These are phyloP conservation scores for Plantago coronopus DNA, from an alignment of 305 asterid genomes.

Conservation along the genomic window DNA sequence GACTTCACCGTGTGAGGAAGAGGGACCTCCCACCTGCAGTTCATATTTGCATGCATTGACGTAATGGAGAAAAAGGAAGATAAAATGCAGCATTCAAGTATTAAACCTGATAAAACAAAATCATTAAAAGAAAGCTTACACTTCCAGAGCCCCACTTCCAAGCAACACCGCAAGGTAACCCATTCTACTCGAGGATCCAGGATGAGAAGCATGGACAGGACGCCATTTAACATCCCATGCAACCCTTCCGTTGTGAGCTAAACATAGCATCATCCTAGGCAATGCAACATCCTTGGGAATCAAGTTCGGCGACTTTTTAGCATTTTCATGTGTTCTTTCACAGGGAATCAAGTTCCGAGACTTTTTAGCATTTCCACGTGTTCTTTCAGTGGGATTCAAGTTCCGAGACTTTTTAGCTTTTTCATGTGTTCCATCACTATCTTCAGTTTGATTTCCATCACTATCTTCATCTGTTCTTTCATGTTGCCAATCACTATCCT, in stretches of 20 bases:
- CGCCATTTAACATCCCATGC: constrained; percentile 97
- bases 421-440: constrained; percentile 20
- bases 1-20: constrained; percentile 58
- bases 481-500: constrained; percentile 1
- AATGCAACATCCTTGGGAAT: constrained; percentile 57
- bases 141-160: constrained; percentile 94
- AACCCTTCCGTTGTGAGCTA: constrained; percentile 91
- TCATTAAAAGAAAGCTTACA: constrained; percentile 49
- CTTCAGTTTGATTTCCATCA: too few species aligned
- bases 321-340: neutral
- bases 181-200: constrained; percentile 57
- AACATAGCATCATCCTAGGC: constrained; percentile 79
- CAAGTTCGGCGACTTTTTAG: constrained; percentile 22
- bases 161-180: constrained; percentile 91
- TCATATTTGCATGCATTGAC: constrained; percentile 1
- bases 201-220: constrained; percentile 45
- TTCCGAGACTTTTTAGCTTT: too few species aligned
- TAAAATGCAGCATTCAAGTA: constrained; percentile 11
- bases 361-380: constrained; percentile 10
- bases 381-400: too few species aligned
- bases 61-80: neutral
- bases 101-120: constrained; percentile 1
- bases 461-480: too few species aligned
- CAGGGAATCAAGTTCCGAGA: too few species aligned
- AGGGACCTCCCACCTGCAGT: constrained; percentile 96